Evolutionary conservation across 139 green algal species (phyloP), one percentile per base, ranked within the genome.

Genomic region (Haematococcus lacustris): DNA sequence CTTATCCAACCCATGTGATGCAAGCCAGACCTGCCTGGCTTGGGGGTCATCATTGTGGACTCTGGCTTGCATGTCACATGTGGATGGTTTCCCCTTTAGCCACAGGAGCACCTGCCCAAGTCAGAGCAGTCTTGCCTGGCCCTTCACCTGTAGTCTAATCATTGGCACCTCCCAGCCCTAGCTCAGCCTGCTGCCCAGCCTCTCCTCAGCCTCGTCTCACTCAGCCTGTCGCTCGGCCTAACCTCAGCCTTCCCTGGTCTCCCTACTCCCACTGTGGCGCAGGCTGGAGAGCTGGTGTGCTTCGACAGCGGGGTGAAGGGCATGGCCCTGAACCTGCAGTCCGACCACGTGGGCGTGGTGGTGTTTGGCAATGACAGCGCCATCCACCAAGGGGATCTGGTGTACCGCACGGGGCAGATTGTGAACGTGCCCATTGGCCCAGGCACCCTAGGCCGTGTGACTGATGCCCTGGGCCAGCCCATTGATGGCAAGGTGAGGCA

Each of bases 401-500:
- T 97, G 71, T 93, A 93, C 79, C 85, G 89, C 73, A 97, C 92
- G 7, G 91, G 91, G 33, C 84, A 90, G 73, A 96, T 97, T 75
- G 91, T 96, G 35, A 90, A 96, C 76, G 90, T 97, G 59, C 91
- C 91, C 23, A 82, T 96, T 63, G 92, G 92, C 41, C 81, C 81
- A 60, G 91, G 88, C 39, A 92, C 82, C 60, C 79, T 97, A 60
- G 92, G 92, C 47, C 88, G 92, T 73, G 90, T 97, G 53, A 67
- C 93, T 39, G 91, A 97, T 76, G 89, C 85, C 37, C 86, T 97
- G 47, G 92, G 89, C 63, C 82, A 89, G 68, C 90, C 91, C 41
- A 96, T 96, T 69, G 92, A 97, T 71, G 92, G 92, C 69, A 90
- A 92, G n/a, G n/a, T n/a, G n/a, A n/a, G n/a, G n/a, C n/a, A n/a